Evolutionary conservation across 176 grass and related monocot species (phyloP), one percentile per base, ranked within the genome.

Genomic region (Cenchrus fungigraminus): DNA sequence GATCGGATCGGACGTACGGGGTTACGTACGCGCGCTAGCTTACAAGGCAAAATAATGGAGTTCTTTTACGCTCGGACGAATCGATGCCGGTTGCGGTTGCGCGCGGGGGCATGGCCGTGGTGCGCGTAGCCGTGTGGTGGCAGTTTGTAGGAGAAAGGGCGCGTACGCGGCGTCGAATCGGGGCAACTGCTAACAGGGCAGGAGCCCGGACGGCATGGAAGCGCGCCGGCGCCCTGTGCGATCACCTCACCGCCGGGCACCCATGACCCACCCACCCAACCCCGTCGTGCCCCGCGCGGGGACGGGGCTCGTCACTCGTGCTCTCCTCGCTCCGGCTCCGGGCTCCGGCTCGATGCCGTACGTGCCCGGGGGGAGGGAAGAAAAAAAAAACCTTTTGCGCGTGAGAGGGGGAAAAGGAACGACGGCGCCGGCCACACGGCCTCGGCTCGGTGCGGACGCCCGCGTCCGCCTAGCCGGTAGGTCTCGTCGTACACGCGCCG

Each of bases 1-100:
- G 71, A 50, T 40, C 37, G 37, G 37, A 40, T 40, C 43, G 20
- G 68, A 74, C 28, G 49, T 70, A 50, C 46, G 71, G 17, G 29
- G 71, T 74, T 74, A 74, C 52, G 53, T 76, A 76, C 73, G 73
- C 31, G 12, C 32, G 73, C 31, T 42, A 42, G 31, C 32, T 58
- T 57, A 12, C 73, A 7, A 58, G 4, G 52, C 73, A 76, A 76
- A 76, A 76, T 76, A 76, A 58, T 58, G 73, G 53, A 76, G 31
- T 76, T 58, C 1, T 76, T 76, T 76, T 58, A n/a, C 31, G 52
- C 29, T 0, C 71, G 71, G 71, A 73, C 71, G 47, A 52, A 52
- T 16, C 71, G 71, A 73, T 31, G 37, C 57, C 16, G 57, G 7
- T 8, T 32, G 31, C 37, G 37, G 0, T 40, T 40, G 37, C 37